Evolutionary conservation across 768 basidiomycete genomes (phyloP), one percentile per base, ranked within the genome.

Genomic region (Krasilnikovozyma curviuscula): DNA sequence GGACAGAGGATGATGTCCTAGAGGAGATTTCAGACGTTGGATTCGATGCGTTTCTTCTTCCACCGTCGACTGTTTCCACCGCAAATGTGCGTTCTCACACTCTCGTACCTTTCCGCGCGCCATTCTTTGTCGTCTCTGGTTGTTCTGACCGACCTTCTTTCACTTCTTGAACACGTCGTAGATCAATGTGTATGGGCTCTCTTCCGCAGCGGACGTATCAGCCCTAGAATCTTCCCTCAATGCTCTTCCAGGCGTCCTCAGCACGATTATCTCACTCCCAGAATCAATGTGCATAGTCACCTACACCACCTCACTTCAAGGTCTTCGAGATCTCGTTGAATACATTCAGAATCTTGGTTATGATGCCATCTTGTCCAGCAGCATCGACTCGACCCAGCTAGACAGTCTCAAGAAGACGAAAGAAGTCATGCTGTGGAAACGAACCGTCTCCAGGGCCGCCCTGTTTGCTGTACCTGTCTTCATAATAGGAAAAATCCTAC

Each of bases 391-490:
- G 1, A 83, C 85, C 6, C 86, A 93, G 62, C 68, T 84, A 9
- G 76, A 76, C 45, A 86, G 84, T 1, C 77, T 93, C 46, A 79
- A 79, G 3, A 77, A 83, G 9, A 79, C 80, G 27, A 86, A 84
- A 65, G 93, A 97, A 64, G 79, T 95, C 12, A 59, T 59, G 16
- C 43, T 49, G 59, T 98, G 93, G 93, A 70, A 75, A 37, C 65
- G 65, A 18, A 78, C 85, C 21, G 78, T 97, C 67, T 61, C 75
- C 30, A 77, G 77, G 70, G 75, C 78, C 61, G 54, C 79, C 25
- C 57, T 67, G 8, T 91, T 98, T 59, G 86, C 86, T 43, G 53
- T 89, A 0, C 93, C 93, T n/a, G 86, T 89, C 33, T 95, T 97
- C 67, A 75, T 93, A 63, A 67, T 97, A 46, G 71, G 73, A 51